Conservation (phyloP, 257 asterid species). For the Solanum stenotomum region DNA sequence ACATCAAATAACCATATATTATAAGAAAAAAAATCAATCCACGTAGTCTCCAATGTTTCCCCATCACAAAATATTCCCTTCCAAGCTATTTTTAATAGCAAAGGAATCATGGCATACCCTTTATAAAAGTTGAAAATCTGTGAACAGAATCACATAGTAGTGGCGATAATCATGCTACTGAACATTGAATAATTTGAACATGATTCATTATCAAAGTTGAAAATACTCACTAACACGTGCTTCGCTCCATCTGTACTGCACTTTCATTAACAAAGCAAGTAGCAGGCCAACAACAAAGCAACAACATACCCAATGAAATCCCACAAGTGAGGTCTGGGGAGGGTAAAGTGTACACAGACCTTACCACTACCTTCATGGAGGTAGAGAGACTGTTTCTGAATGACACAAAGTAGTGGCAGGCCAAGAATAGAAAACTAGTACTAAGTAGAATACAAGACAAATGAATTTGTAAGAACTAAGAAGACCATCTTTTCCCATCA, state of each 20-base stretch:
- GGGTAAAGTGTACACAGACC: not conserved
- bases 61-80: slow-evolving; percentile 4
- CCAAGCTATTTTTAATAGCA: not conserved
- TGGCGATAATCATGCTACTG: slow-evolving; percentile 9
- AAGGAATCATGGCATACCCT: not conserved
- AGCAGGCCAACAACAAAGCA: not conserved
- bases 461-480: not conserved
- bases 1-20: not conserved
- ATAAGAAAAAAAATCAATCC: slow-evolving; percentile 1
- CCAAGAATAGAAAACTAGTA: not conserved
- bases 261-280: not conserved
- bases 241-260: not conserved
- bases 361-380: no score
- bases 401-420: not conserved
- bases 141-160: not conserved
- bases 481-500: slow-evolving; percentile 11
- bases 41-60: slow-evolving; percentile 15
- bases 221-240: slow-evolving; percentile 7
- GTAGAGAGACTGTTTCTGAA: no score
- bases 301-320: not conserved
- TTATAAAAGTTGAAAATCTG: not conserved
- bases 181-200: not conserved
- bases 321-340: not conserved
- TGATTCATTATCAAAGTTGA: not conserved
- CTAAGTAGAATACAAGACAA: not conserved